Conservation (phyloP, 371 early-diverging fungal species). For the Fennellomyces sp. region DNA sequence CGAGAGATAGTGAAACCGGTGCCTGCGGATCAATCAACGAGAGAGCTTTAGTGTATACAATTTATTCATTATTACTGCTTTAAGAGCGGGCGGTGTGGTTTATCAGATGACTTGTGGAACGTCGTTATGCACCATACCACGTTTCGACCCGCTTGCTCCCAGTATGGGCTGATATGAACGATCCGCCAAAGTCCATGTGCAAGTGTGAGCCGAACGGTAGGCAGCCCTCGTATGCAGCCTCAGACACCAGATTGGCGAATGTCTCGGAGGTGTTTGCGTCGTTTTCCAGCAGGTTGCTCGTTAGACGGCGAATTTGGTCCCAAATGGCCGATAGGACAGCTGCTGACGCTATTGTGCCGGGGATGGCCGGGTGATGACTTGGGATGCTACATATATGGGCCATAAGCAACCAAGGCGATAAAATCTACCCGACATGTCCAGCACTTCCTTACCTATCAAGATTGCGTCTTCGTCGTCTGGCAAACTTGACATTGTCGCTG, state of each 20-base stretch:
- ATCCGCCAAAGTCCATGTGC: constrained; percentile 44
- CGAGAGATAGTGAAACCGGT: too few relatives aligned
- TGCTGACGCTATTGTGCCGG: constrained; percentile 31
- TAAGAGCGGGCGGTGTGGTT: neutral
- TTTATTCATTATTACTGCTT: neutral
- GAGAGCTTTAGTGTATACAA: neutral
- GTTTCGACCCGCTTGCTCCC: neutral
- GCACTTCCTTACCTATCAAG: constrained; percentile 33
- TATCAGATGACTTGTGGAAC: constrained; percentile 6
- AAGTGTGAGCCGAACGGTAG: constrained; percentile 48
- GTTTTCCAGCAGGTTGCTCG: constrained; percentile 42
- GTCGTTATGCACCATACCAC: neutral
- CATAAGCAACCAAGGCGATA: neutral
- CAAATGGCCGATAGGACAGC: constrained; percentile 43
- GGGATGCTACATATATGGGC: constrained; percentile 38
- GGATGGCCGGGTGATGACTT: constrained; percentile 45
- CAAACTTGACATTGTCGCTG: constrained; percentile 13
- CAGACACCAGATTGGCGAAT: constrained; percentile 36
- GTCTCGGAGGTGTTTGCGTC: constrained; percentile 48
- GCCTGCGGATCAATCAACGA: too few relatives aligned
- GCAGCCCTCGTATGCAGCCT: constrained; percentile 48
- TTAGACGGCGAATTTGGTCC: constrained; percentile 40
- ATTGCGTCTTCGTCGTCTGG: constrained; percentile 21
- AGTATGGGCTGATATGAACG: neutral
- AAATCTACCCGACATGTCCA: neutral